Evolutionary conservation across 164 flowering plant genomes (phyloP).

Genomic region (Magnolia sinica): DNA sequence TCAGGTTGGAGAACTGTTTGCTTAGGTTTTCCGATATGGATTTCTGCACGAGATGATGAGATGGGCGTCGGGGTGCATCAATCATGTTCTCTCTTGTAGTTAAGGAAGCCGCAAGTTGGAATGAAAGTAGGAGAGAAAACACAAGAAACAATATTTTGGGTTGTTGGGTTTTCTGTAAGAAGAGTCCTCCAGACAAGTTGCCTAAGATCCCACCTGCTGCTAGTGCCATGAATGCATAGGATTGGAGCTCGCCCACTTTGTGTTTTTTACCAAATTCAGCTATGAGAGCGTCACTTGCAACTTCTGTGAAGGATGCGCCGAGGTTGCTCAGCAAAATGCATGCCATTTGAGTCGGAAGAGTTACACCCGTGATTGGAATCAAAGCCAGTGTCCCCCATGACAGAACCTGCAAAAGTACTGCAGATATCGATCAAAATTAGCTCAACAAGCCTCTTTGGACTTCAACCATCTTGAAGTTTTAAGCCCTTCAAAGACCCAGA

Average conservation of each 20-base stretch:
- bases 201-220: slow-evolving; percentile 82
- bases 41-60: slow-evolving; percentile 13
- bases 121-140: slow-evolving; percentile 46
- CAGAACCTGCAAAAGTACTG: slow-evolving; percentile 74
- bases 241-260: slow-evolving; percentile 60
- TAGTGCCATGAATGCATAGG: slow-evolving; percentile 77
- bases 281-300: slow-evolving; percentile 84
- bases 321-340: slow-evolving; percentile 74
- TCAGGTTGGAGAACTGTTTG: slow-evolving; percentile 49
- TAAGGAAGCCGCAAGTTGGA: slow-evolving; percentile 52
- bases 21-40: slow-evolving; percentile 38
- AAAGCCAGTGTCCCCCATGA: slow-evolving; percentile 77
- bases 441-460: background rate
- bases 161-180: slow-evolving; percentile 34
- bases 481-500: background rate
- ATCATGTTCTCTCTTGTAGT: slow-evolving; percentile 56
- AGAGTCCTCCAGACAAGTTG: slow-evolving; percentile 70
- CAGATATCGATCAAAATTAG: background rate
- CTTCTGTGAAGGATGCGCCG: slow-evolving; percentile 88
- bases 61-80: slow-evolving; percentile 31
- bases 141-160: slow-evolving; percentile 56
- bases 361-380: slow-evolving; percentile 44
- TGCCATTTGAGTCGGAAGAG: slow-evolving; percentile 54
- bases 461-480: background rate
- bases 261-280: slow-evolving; percentile 71